A percentile compares a stretch with the other conserved stretches of the same genome.
Conservation (phyloP, 768 basidiomycete species). For the Phylloporus scabripes region DNA sequence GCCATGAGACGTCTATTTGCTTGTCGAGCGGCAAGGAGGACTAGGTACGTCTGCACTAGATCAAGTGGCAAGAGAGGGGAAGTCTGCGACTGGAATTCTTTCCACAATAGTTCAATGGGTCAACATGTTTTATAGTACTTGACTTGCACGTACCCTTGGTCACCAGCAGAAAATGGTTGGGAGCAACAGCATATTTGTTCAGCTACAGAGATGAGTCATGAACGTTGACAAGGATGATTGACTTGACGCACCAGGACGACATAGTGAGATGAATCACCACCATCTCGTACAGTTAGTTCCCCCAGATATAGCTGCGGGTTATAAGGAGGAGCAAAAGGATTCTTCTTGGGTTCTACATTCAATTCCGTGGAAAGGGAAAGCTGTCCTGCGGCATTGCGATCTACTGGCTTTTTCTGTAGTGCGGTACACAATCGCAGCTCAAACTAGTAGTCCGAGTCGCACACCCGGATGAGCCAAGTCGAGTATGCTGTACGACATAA, state of each 20-base stretch:
- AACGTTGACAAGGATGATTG: not conserved
- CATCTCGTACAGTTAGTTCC: slow-evolving; percentile 52
- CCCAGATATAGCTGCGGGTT: slow-evolving; percentile 69
- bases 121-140: not conserved
- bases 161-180: slow-evolving; percentile 81
- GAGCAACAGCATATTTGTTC: slow-evolving; percentile 83
- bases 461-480: not conserved
- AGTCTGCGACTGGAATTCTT: slow-evolving; percentile 73
- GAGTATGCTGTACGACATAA: not conserved
- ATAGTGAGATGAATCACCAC: slow-evolving; percentile 50
- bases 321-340: slow-evolving; percentile 90
- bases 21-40: slow-evolving; percentile 64
- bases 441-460: slow-evolving; percentile 51
- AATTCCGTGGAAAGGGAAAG: slow-evolving; percentile 23
- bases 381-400: slow-evolving; percentile 41
- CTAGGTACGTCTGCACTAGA: slow-evolving; percentile 68
- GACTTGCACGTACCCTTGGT: slow-evolving; percentile 60
- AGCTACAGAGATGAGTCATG: slow-evolving; percentile 41
- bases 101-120: slow-evolving; percentile 1
- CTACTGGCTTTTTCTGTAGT: slow-evolving; percentile 67
- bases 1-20: slow-evolving; percentile 60
- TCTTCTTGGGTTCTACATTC: slow-evolving; percentile 29
- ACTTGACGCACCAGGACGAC: slow-evolving; percentile 57
- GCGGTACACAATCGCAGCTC: slow-evolving; percentile 84
- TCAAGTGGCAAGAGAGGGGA: slow-evolving; percentile 77